Conservation (phyloP, 2,329 filamentous ascomycete genomes). For the Decorospora gaudefroyi region DNA sequence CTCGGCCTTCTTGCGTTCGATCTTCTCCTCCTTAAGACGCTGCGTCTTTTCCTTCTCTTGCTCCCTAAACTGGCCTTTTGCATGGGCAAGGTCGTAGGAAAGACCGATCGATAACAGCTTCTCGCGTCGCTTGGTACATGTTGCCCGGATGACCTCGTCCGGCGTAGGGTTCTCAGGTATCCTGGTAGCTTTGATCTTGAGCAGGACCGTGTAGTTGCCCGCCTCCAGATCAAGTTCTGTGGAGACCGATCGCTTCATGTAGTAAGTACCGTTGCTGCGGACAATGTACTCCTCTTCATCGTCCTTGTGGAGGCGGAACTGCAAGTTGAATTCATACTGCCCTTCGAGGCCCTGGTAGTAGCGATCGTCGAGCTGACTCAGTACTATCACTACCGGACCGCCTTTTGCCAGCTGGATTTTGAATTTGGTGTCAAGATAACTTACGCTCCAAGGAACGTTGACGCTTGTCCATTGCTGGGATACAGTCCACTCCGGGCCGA, state of each 20-base stretch:
- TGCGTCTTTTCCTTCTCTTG: slow-evolving; percentile 55
- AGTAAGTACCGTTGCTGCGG: slow-evolving; percentile 59
- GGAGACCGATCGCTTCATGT: slow-evolving; percentile 74
- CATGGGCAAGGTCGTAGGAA: slow-evolving; percentile 71
- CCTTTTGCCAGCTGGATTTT: slow-evolving; percentile 57
- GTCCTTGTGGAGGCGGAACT: slow-evolving; percentile 64
- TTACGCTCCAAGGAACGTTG: slow-evolving; percentile 63
- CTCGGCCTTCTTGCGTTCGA: slow-evolving; percentile 42
- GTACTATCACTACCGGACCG: slow-evolving; percentile 61
- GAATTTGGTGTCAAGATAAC: slow-evolving; percentile 65
- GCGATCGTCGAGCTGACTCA: slow-evolving; percentile 64
- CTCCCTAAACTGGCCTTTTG: slow-evolving; percentile 63
- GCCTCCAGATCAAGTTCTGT: slow-evolving; percentile 75
- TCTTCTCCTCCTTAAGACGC: slow-evolving; percentile 46
- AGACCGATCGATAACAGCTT: slow-evolving; percentile 74
- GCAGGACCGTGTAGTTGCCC: slow-evolving; percentile 74
- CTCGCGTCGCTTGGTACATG: slow-evolving; percentile 67
- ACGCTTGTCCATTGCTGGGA: slow-evolving; percentile 65
- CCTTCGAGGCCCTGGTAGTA: slow-evolving; percentile 63
- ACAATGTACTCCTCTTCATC: slow-evolving; percentile 65
- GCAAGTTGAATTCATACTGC: slow-evolving; percentile 61
- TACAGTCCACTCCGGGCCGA: slow-evolving; percentile 64
- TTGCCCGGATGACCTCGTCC: slow-evolving; percentile 69
- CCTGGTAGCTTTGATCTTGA: slow-evolving; percentile 74
- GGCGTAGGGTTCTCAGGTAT: slow-evolving; percentile 56